Evolutionary conservation across 352 stramenopile genomes (phyloP), one percentile per base, ranked within the genome.

Genomic region (Pythium periplocum): DNA sequence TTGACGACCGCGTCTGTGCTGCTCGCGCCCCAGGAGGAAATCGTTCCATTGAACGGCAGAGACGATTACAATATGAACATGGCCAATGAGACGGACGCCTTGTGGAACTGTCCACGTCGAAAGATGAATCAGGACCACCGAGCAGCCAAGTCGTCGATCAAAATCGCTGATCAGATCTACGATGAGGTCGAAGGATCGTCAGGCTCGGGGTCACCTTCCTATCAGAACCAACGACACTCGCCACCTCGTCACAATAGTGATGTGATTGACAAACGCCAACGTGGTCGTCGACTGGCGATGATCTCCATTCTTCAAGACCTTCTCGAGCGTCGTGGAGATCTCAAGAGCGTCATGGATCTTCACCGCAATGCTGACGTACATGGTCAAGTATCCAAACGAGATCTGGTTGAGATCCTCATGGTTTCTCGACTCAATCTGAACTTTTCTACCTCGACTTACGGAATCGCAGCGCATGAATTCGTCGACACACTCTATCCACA

Each of bases 271-370:
- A 32, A 59, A 51, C 11, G 37, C 2, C 48, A 35, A 17, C 59
- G 59, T 37, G 59, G 59, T 0, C 59, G 59, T 11, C 58, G 59
- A 2, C 51, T 84, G 4, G 64, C 68, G 7, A 42, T 84, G 12
- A 69, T 91, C 32, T 62, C 66, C 2, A 73, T 90, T 11, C 59
- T 91, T 4, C 74, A 91, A 32, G 79, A 89, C 59, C 53, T 91
- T 30, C 64, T 91, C 0, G 81, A 91, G 45, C 72, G 74, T 33
- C 81, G 81, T 6, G 69, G 74, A 17, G 78, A 89, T 17, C 62
- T 91, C 12, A 91, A 91, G 55, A 86, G 66, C 37, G 76, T 79
- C 3, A 68, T 91, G 33, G 79, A 89, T 42, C 54, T 90, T 32
- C 73, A 89, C 42, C 76, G 70, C 3, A 59, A 72, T 31, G 64